These are phyloP conservation scores for Mycena albidolilacea DNA, from an alignment of 768 basidiomycete species.

Conservation along the genomic window DNA sequence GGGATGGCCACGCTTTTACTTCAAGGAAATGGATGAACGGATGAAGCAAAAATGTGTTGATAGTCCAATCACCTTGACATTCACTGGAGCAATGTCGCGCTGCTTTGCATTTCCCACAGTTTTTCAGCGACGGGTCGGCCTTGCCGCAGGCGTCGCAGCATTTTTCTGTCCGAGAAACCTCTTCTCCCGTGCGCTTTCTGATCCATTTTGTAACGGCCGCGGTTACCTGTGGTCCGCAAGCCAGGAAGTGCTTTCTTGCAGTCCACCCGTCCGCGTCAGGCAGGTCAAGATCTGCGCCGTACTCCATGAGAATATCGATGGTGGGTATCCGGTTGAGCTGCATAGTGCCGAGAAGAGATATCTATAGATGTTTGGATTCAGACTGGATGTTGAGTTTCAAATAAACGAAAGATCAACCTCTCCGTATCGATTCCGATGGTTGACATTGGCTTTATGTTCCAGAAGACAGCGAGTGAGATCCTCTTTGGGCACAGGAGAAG, in stretches of 20 bases:
- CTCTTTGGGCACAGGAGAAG: constrained; percentile 41
- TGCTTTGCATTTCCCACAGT: constrained; percentile 61
- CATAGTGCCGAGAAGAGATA: constrained; percentile 32
- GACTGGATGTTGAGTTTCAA: neutral
- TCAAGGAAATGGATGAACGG: neutral
- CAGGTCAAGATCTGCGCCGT: constrained; percentile 61
- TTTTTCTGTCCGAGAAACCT: constrained; percentile 59
- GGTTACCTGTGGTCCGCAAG: constrained; percentile 37
- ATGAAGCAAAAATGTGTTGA: neutral
- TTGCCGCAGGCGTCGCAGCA: constrained; percentile 53
- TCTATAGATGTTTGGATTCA: constrained; percentile 2
- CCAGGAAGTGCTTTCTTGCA: constrained; percentile 26
- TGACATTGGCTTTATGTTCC: constrained; percentile 63
- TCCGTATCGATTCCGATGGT: constrained; percentile 66
- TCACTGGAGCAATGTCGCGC: constrained; percentile 67
- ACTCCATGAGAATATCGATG: constrained; percentile 65
- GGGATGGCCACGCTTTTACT: constrained; percentile 64
- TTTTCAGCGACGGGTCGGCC: constrained; percentile 55
- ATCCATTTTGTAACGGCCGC: constrained; percentile 42
- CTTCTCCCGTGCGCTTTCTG: constrained; percentile 59
- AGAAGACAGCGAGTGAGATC: constrained; percentile 58
- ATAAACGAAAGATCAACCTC: constrained; percentile 45
- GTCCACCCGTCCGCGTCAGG: constrained; percentile 48
- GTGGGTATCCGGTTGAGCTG: constrained; percentile 45
- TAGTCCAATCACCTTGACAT: constrained; percentile 64